Percentiles rank a stretch among this genome's conserved stretches.
These are phyloP conservation scores for Pythium oligandrum DNA, from an alignment of 352 stramenopile genomes.

Conservation along the genomic window DNA sequence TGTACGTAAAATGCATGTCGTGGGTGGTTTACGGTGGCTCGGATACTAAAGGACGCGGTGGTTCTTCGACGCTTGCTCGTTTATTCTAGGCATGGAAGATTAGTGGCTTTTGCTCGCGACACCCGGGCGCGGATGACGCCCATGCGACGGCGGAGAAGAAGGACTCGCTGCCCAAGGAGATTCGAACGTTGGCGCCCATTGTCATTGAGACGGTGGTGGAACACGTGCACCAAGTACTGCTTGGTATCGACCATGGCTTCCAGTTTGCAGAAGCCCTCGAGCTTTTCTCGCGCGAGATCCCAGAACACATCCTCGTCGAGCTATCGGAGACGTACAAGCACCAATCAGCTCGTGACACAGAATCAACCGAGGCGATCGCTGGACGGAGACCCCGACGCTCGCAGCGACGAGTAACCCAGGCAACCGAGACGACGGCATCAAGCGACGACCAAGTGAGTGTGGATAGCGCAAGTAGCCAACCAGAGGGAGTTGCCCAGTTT, in stretches of 20 bases:
- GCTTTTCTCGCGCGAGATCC: conserved; percentile 55
- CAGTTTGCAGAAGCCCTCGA: conserved; percentile 70
- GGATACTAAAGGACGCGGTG: too few relatives aligned
- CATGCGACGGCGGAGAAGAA: conserved; percentile 32
- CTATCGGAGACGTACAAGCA: conserved; percentile 8
- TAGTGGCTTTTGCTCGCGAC: conserved; percentile 73
- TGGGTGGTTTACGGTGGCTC: not conserved
- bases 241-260: conserved; percentile 63
- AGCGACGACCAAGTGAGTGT: conserved; percentile 1
- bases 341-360: not conserved
- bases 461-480: conserved; percentile 10
- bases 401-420: not conserved
- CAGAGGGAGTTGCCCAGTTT: conserved; percentile 24
- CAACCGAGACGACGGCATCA: not conserved
- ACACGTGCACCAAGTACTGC: conserved; percentile 63
- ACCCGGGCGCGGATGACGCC: conserved; percentile 48
- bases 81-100: conserved; percentile 62
- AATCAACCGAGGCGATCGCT: not conserved
- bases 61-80: not conserved
- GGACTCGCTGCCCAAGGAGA: conserved; percentile 58
- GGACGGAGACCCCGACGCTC: not conserved
- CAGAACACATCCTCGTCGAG: conserved; percentile 38
- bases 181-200: conserved; percentile 40
- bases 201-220: conserved; percentile 78
- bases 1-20: conserved; percentile 28